Base-by-base conservation (phyloP, 1,284 basidiomycete genomes). In the Leccinum subrobustum region DNA sequence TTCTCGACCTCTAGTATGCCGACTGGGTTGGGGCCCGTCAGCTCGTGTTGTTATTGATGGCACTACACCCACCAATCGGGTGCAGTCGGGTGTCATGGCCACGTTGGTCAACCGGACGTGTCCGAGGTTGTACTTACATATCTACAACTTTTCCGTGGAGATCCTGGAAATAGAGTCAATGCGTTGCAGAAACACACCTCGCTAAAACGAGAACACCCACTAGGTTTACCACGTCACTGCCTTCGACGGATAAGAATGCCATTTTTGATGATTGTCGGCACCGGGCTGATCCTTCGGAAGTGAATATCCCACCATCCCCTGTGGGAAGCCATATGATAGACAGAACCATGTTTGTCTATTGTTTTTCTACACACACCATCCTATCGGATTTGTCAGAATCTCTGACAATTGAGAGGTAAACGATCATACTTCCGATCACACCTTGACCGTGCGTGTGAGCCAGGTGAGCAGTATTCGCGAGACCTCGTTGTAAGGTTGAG, bases 281-380 rank as follows among this genome's bases (percentile, higher is more conserved):
- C 23, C 18, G 12, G 53, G 60, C 27, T 48, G 37, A 62, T 65
- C 61, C 29, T 64, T 60, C 60, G 47, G 14, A 57, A 51, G 25
- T 47, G 23, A 59, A 52, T 6, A 48, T 59, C 58, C 65, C 66
- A 89, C 89, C 82, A 74, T 87, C 79, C 50, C 87, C 84, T 55
- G 77, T 79, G 23, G 90, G 87, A 70, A 87, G 83, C 90, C 91
- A 92, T 50, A 83, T 80, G 37, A 92, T 81, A 1, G 88, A 84
- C 68, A 89, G 87, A 6, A 92, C 83, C 39, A 76, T 75, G 25
- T 78, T 78, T 57, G 79, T 88, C 83, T 60, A 92, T 91, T 1
- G 87, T 90, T 70, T 81, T 84, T 65, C 79, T 82, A 68, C 88
- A 90, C 53, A 89, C 85, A 61, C 89, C 88, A 58, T 89, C 85